Evolutionary conservation across 2,329 filamentous ascomycete genomes (phyloP), one percentile per base, ranked within the genome.

Genomic region (Curvularia hawaiiensis): DNA sequence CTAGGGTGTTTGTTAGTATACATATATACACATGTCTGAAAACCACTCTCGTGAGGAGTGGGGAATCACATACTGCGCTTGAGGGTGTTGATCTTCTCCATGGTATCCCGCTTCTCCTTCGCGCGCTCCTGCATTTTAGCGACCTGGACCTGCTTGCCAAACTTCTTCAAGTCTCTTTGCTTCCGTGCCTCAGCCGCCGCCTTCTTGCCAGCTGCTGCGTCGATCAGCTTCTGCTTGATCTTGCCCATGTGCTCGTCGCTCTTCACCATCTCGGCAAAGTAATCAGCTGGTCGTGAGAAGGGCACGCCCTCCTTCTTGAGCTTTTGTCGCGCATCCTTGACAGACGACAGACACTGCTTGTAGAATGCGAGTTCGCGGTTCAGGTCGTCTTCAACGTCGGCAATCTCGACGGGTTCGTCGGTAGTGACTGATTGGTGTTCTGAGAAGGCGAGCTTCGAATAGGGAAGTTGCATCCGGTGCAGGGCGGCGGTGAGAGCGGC

Each of bases 221-320:
- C 93, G 61, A 97, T 85, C 70, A 98, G 82, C 84, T 96, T 96
- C 72, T 89, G 87, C 83, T 96, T 96, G 75, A 99, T 91, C 83
- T 91, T 93, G 75, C 91, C 91, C 95, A 99, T 99, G 78, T 97
- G 95, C 70, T 96, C 94, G 75, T 99, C 95, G 71, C 89, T 91
- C 86, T 98, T 98, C 71, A 97, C 89, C 93, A 98, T 99, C 83
- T 99, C 95, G 44, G 95, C 95, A 70, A 99, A 99, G 80, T 96
- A 99, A 79, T 99, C 95, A 54, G 86, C 88, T 3, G 95, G 95
- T 10, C 95, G 86, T 28, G 91, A 89, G 79, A 99, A 99, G 7
- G 90, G 86, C 0, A 94, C 84, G 9, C 89, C 89, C 77, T 97
- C 94, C 62, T 89, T 88, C 73, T 90, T 89, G 24, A 99, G 83